Conservation (phyloP, 768 basidiomycete genomes). For the Cyclocybe cylindracea region DNA sequence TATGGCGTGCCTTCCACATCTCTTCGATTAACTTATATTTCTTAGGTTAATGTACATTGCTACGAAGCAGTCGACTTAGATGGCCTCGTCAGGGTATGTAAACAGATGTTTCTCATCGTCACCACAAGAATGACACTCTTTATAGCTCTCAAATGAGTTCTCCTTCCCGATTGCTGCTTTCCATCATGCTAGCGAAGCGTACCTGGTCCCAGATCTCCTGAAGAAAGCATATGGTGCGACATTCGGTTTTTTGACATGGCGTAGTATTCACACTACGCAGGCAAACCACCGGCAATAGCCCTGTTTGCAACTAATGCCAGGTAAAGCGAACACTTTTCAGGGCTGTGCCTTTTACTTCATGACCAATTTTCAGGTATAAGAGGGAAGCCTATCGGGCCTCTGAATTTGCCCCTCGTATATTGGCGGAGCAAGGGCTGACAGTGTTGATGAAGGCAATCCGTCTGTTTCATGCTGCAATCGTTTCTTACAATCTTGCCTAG, state of each 20-base stretch:
- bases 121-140: slow-evolving; percentile 15
- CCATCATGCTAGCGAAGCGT: slow-evolving; percentile 82
- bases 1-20: slow-evolving; percentile 17
- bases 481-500: slow-evolving; percentile 29
- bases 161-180: slow-evolving; percentile 76
- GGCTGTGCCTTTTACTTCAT: background rate
- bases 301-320: slow-evolving; percentile 63
- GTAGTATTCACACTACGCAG: slow-evolving; percentile 27
- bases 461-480: background rate
- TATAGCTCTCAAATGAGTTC: slow-evolving; percentile 81
- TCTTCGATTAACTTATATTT: background rate
- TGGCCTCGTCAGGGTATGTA: slow-evolving; percentile 63
- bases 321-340: slow-evolving; percentile 15
- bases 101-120: background rate
- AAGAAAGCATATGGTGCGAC: slow-evolving; percentile 64
- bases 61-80: slow-evolving; percentile 71
- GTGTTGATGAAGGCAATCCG: slow-evolving; percentile 71
- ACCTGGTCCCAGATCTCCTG: slow-evolving; percentile 76
- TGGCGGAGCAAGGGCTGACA: slow-evolving; percentile 65
- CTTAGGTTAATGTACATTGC: slow-evolving; percentile 56
- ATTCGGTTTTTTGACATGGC: background rate
- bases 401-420: slow-evolving; percentile 77
- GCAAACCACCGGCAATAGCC: slow-evolving; percentile 72
- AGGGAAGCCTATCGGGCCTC: slow-evolving; percentile 81
- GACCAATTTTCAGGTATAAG: slow-evolving; percentile 52